A percentile compares a stretch with the other conserved stretches of the same genome.
Conservation (phyloP, 495 filamentous ascomycete genomes). For the Podospora pseudoanserina region DNA sequence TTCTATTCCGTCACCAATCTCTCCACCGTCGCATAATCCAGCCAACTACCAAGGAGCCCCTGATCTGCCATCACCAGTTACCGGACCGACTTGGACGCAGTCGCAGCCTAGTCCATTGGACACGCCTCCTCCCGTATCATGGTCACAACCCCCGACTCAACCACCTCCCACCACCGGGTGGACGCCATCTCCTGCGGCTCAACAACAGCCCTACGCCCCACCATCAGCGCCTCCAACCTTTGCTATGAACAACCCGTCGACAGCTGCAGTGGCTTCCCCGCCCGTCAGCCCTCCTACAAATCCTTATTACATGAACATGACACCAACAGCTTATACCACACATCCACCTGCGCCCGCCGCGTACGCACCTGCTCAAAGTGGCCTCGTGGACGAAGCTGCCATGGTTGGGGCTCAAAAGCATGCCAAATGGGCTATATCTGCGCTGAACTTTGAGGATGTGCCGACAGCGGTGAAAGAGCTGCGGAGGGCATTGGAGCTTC, state of each 20-base stretch:
- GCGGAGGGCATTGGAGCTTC: constrained; percentile 62
- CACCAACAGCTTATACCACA: constrained; percentile 21
- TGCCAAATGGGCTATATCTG: constrained; percentile 95
- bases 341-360: constrained; percentile 14
- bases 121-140: constrained; percentile 23
- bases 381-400: constrained; percentile 61
- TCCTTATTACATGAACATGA: constrained; percentile 20
- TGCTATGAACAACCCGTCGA: constrained; percentile 23
- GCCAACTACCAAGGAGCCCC: constrained; percentile 20
- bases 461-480: constrained; percentile 85
- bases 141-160: constrained; percentile 15
- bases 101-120: constrained; percentile 23
- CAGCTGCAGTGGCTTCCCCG: constrained; percentile 30
- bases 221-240: constrained; percentile 30
- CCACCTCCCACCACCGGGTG: constrained; percentile 14
- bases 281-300: constrained; percentile 27
- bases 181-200: constrained; percentile 7
- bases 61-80: constrained; percentile 19
- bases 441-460: constrained; percentile 94
- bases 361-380: constrained; percentile 17
- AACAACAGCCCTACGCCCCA: constrained; percentile 20
- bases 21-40: constrained; percentile 22
- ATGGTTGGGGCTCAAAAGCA: constrained; percentile 86
- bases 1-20: constrained; percentile 25
- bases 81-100: constrained; percentile 15